phyloP scores from a whole-genome alignment of 345 rosid species.

The Physaria fendleri region DNA sequence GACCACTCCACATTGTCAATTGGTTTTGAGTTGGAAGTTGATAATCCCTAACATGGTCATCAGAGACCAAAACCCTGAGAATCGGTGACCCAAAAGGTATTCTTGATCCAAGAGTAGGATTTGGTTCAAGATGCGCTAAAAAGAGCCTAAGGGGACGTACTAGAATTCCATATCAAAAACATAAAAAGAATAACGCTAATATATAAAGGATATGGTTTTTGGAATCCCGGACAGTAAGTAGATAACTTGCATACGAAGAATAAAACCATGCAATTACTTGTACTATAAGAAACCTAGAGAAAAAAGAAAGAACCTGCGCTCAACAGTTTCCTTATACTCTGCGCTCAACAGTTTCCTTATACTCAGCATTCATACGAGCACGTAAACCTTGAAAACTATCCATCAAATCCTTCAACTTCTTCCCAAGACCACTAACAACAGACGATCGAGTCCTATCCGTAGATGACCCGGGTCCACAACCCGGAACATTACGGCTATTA shows the following conservation, averaged over 20 bases:
- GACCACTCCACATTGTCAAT: no score
- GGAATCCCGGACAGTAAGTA: no score
- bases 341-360: conserved; percentile 71
- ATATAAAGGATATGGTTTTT: no score
- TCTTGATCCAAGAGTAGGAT: no score
- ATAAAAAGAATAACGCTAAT: no score
- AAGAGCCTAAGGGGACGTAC: no score
- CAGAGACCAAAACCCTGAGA: no score
- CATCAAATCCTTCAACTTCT: conserved; percentile 76
- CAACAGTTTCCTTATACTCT: conserved; percentile 69
- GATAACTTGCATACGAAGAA: conserved; percentile 1
- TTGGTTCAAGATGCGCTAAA: no score
- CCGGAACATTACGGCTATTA: conserved; percentile 49
- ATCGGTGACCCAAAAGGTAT: no score
- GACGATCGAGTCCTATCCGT: conserved; percentile 75
- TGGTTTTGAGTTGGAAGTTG: no score
- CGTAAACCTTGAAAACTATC: conserved; percentile 64
- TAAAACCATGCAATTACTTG: neutral
- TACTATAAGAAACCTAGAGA: neutral
- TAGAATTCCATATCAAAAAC: no score
- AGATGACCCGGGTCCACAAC: conserved; percentile 82
- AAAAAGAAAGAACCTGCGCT: conserved; percentile 33
- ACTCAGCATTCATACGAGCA: conserved; percentile 50
- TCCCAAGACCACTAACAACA: conserved; percentile 66
- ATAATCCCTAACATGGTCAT: no score